Evolutionary conservation across 441 rosid genomes (phyloP), one percentile per base, ranked within the genome.

Genomic region (Theobroma grandiflorum): DNA sequence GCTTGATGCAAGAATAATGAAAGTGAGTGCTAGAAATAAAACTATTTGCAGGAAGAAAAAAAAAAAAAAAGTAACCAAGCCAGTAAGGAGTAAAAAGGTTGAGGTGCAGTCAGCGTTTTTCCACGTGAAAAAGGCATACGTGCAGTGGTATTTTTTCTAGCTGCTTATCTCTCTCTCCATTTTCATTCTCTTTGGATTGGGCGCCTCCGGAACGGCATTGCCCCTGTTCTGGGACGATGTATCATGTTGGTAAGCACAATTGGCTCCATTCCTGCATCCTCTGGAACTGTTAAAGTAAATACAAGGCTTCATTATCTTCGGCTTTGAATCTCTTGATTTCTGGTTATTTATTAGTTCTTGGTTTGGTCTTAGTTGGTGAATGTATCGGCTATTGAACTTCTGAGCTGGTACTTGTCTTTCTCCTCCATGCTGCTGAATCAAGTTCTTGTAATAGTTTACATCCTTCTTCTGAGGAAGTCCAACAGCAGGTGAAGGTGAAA

Each of bases 381-480:
- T 80, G 82, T 81, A 86, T 11, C 86, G 85, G 82, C 79, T 81
- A 40, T 84, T 73, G 42, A 84, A 84, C 42, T 82, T 95, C 76
- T 87, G 93, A 40, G 85, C 72, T 22, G 83, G 79, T 73, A 91
- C 98, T 77, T 85, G 97, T 84, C 95, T 89, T 71, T 97, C 99
- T 42, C 87, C 98, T 49, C 99, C 99, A 78, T 96, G 99, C 72
- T 93, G 98, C 88, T 96, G 98, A 85, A 96, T 95, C 90, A 96
- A 85, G 88, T 87, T 93, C 88, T 95, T 96, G 81, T 93, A 96
- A 81, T 96, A 96, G 83, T 84, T 92, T 70, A 91, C 42, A 76
- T 93, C 98, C 81, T 89, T 95, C 3, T 91, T 82, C 52, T 86
- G 94, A 26, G 93, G 75, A 42, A 77, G 73, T 79, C 90, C 92